Evolutionary conservation across 768 basidiomycete genomes (phyloP), one percentile per base, ranked within the genome.

Genomic region (Boletus vermiculosoides): DNA sequence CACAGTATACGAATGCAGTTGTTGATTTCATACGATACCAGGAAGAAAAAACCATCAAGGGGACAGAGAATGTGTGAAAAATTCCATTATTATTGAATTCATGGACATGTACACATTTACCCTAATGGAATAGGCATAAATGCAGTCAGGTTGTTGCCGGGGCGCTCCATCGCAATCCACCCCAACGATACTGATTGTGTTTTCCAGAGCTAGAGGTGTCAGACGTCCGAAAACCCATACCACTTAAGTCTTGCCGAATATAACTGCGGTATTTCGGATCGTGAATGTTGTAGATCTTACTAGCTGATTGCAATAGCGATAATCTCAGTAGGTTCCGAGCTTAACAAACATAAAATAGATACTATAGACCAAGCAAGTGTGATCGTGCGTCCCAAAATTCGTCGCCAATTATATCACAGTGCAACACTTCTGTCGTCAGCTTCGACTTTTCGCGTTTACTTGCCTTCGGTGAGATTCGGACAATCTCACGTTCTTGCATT

Each of bases 371-470:
- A 52, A 90, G 75, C 25, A 92, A 64, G 48, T 78, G 71, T 11
- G 84, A 81, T 52, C 87, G 73, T 30, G 77, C 74, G 8, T 78
- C 68, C 94, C 94, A 97, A 72, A 96, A 95, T 0, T 78, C 81
- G 52, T 90, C 84, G 52, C 80, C 79, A 57, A 96, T 94, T 56
- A 96, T 81, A 73, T 96, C 94, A 68, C 86, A 90, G 62, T 96
- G 92, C 25, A 86, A 61, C 1, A 93, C 74, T 5, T 76, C 78
- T 46, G 92, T 74, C 65, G 65, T 77, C 23, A 76, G 83, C 57
- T 66, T 71, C 12, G 70, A 56, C 54, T 75, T 77, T 36, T 57
- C 57, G 57, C 74, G 72, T 57, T 68, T 73, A 60, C 71, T 75
- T 56, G 59, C 57, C 58, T 63, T 60, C 56, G 50, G 16, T 61